phyloP scores from a whole-genome alignment of 225 moss, liverwort and hornwort species.

The Polytrichum commune region DNA sequence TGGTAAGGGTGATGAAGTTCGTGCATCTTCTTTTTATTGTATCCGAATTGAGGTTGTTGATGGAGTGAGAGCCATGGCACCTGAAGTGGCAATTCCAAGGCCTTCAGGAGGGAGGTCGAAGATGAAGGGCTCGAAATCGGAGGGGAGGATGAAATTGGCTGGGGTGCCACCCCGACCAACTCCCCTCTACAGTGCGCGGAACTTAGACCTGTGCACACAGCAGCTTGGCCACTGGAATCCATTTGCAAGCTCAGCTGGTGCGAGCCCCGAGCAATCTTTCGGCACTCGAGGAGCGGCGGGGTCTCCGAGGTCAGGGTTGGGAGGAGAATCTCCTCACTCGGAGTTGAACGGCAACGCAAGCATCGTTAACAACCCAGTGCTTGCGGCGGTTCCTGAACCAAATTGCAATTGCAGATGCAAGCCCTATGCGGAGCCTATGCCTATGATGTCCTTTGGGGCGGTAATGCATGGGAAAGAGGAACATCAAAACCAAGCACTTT shows the following conservation, averaged over 20 bases:
- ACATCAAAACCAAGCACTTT: not conserved
- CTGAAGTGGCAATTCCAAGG: constrained; percentile 20
- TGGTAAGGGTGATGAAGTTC: no score
- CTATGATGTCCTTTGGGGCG: not conserved
- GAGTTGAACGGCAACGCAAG: not conserved
- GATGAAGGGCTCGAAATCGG: constrained; percentile 31
- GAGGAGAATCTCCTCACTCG: not conserved
- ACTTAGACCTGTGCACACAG: constrained; percentile 45
- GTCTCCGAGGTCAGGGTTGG: constrained; percentile 2
- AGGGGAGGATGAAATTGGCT: constrained; percentile 17
- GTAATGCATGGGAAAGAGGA: not conserved
- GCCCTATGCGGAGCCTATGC: no score
- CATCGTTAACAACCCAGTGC: not conserved
- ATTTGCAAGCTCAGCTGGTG: constrained; percentile 37
- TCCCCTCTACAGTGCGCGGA: constrained; percentile 37
- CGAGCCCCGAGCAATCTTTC: constrained; percentile 24
- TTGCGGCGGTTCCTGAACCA: not conserved
- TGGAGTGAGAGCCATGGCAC: constrained; percentile 39
- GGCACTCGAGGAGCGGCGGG: constrained; percentile 1
- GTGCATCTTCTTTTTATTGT: no score
- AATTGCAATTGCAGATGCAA: no score
- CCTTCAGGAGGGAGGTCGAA: constrained; percentile 33
- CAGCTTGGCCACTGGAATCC: constrained; percentile 62
- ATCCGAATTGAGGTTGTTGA: constrained; percentile 2
- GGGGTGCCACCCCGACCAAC: constrained; percentile 4